Conservation (phyloP, 345 rosid species). For the Passiflora organensis region DNA sequence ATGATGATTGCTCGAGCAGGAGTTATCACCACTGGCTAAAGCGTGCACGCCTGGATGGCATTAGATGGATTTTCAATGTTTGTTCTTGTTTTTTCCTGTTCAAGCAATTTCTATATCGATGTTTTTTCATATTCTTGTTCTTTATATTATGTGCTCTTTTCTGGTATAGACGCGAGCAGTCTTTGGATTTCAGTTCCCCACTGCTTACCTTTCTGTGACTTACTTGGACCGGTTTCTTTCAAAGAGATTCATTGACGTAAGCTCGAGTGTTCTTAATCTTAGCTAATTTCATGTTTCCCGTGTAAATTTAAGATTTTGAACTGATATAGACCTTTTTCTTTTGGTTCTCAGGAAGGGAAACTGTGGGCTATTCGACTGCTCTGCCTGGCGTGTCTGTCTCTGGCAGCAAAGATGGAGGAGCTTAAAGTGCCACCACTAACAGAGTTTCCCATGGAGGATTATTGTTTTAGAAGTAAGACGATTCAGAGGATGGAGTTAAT, state of each 20-base stretch:
- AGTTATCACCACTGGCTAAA: conserved; percentile 20
- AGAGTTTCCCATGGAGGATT: conserved; percentile 44
- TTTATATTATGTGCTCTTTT: neutral
- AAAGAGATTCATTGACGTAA: conserved; percentile 56
- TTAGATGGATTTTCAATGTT: conserved; percentile 79
- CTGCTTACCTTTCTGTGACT: conserved; percentile 61
- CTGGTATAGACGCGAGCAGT: conserved; percentile 47
- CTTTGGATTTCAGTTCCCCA: conserved; percentile 62
- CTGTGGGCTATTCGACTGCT: conserved; percentile 65
- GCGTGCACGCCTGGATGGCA: conserved; percentile 53
- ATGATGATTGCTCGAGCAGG: conserved; percentile 4
- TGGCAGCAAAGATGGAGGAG: conserved; percentile 92
- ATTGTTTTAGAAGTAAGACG: conserved; percentile 40
- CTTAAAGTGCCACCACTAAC: conserved; percentile 52
- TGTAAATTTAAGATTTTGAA: no score
- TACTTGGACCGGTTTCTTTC: conserved; percentile 71
- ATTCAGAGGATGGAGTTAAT: conserved; percentile 66
- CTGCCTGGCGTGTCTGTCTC: conserved; percentile 67
- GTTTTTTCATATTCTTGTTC: neutral
- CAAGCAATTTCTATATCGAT: neutral
- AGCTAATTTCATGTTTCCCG: neutral
- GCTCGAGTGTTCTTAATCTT: conserved; percentile 5
- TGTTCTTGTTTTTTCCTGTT: conserved; percentile 8
- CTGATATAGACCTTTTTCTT: no score
- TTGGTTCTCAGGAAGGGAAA: conserved; percentile 77